Percentiles rank a stretch among this genome's conserved stretches.
phyloP scores from a whole-genome alignment of 192 early-diverging fungal genomes.

The Rhizophagus clarus region DNA sequence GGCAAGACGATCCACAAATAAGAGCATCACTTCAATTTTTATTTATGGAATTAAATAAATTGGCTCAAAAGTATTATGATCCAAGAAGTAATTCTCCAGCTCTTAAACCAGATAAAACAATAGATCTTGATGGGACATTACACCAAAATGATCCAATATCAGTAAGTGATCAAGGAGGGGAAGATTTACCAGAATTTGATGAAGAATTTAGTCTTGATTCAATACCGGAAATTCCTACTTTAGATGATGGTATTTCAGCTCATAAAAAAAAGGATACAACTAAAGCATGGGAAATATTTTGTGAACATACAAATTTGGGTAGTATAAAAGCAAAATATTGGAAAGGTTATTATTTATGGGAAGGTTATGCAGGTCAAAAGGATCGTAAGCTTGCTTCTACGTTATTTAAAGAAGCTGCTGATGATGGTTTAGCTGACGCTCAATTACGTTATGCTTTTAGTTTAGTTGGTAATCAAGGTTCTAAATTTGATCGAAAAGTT shows the following conservation, averaged over 20 bases:
- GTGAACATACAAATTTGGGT: constrained; percentile 6
- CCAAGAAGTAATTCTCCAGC: neutral
- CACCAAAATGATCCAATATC: neutral
- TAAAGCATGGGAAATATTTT: constrained; percentile 17
- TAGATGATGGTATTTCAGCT: neutral
- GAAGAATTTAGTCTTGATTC: neutral
- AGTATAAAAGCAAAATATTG: constrained; percentile 31
- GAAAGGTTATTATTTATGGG: constrained; percentile 31
- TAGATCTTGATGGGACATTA: neutral
- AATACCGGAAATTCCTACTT: neutral
- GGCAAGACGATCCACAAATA: neutral
- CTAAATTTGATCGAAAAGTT: neutral
- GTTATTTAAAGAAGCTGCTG: constrained; percentile 29
- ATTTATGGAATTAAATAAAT: neutral
- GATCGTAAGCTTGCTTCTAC: neutral
- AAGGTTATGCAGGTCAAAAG: constrained; percentile 22
- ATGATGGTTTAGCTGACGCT: constrained; percentile 27
- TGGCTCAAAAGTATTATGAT: neutral
- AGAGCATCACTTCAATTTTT: constrained; percentile 10
- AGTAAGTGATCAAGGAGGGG: neutral
- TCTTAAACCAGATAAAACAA: neutral
- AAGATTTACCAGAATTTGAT: neutral
- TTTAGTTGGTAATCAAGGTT: neutral
- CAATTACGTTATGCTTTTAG: constrained; percentile 28
- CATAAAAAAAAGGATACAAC: constrained; percentile 1